Base-by-base conservation (phyloP, 2,329 filamentous ascomycete genomes). In the Dactylellina leptospora region DNA sequence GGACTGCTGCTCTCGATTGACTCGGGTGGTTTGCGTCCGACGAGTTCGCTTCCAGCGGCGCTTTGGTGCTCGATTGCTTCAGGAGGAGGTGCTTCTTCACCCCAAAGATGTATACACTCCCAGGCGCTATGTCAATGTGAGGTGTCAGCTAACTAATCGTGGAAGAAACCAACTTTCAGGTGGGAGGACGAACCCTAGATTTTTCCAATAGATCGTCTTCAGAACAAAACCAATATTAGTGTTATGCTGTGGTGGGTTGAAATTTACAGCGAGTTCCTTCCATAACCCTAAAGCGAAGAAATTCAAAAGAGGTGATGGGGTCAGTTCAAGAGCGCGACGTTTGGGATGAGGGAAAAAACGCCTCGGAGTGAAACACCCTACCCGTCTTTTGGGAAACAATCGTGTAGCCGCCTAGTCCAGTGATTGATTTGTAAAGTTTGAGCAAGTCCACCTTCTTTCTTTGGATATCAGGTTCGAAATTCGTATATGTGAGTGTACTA, bases 191-290 rank as follows among this genome's bases (percentile, higher is more conserved):
- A 78, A 84, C 82, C 90, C 89, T 45, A 96, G 85, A 77, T 93
- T 92, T 80, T 92, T 93, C 83, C 96, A 96, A 82, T 95, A 96
- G 74, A 90, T 88, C 62, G 90, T 89, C 81, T 96, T 96, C 62
- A 96, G 83, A 69, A 90, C 86, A 81, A 96, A 96, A 11, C 91
- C 92, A 69, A 91, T 91, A 4, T 91, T 85, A 71, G 91, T 87
- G 78, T 93, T 92, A 77, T 85, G 84, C 62, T 87, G 88, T 77
- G 87, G 87, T 74, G 93, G 86, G 53, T 90, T 87, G 64, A 96
- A 88, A 76, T 92, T 88, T 58, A 88, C 84, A 10, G 89, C 90
- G 76, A 96, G 85, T 76, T 87, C 87, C 74, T 91, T 86, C 92
- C 92, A 96, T 55, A 90, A 90, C 74, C 96, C 85, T 82, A 38